These are phyloP conservation scores for Xylaria longipes DNA, from an alignment of 495 filamentous ascomycete genomes.

Conservation along the genomic window DNA sequence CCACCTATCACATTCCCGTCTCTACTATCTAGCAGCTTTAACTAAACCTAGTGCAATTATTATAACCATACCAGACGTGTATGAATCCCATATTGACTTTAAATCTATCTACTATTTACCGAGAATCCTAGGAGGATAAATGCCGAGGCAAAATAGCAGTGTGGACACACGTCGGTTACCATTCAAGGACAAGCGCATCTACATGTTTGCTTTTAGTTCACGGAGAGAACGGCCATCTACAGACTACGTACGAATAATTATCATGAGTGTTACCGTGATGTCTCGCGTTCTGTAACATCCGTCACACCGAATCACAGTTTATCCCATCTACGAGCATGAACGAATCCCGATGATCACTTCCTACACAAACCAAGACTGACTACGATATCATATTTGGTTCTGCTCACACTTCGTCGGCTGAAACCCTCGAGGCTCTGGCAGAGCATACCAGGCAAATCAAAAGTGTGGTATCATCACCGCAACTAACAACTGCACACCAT, in stretches of 20 bases:
- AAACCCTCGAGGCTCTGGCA: not conserved
- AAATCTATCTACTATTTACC: not conserved
- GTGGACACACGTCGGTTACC: not conserved
- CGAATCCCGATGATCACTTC: not conserved
- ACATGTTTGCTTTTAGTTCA: not conserved
- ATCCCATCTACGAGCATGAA: not conserved
- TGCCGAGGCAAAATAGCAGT: constrained; percentile 14
- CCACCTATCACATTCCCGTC: not conserved
- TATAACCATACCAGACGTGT: not conserved
- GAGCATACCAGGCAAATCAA: not conserved
- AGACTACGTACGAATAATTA: not conserved
- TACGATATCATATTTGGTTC: not conserved
- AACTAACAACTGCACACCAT: not conserved
- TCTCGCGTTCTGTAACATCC: not conserved
- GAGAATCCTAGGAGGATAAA: constrained; percentile 5
- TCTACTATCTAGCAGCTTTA: not conserved
- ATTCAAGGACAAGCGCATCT: constrained; percentile 6
- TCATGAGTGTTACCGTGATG: not conserved
- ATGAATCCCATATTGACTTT: not conserved
- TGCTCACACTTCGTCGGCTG: not conserved
- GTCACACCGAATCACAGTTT: not conserved
- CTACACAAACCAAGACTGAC: not conserved
- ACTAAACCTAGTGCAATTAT: not conserved
- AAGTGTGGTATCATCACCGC: not conserved
- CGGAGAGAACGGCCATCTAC: not conserved